A percentile compares a stretch with the other conserved stretches of the same genome.
phyloP scores from a whole-genome alignment of 768 basidiomycete genomes.

The Panaeolus cyanescens region DNA sequence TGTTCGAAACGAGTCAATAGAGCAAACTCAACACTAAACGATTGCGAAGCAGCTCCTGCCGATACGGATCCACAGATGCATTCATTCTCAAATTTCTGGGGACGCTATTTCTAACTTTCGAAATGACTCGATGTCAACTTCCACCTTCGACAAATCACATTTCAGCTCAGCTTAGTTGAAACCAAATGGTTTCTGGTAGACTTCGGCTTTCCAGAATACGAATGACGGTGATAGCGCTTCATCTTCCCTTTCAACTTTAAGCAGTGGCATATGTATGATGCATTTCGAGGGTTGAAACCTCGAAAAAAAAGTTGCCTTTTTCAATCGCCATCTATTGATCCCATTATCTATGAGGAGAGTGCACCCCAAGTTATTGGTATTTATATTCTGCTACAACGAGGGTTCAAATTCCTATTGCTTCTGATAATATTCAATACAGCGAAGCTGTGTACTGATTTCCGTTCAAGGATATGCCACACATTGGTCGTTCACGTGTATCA shows the following conservation, averaged over 20 bases:
- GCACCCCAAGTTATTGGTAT: not conserved
- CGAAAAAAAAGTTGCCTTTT: not conserved
- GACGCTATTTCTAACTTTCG: not conserved
- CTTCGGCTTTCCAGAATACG: not conserved
- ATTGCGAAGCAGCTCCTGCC: not conserved
- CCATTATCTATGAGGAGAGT: not conserved
- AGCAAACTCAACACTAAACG: not conserved
- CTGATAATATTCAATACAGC: not conserved
- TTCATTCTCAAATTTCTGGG: not conserved
- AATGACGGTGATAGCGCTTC: not conserved
- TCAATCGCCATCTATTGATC: not conserved
- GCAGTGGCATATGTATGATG: not conserved
- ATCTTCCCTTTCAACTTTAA: not conserved
- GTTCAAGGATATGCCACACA: not conserved
- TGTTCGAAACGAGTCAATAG: not conserved
- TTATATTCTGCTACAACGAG: not conserved
- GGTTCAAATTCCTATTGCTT: not conserved
- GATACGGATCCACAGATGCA: not conserved
- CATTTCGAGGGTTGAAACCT: not conserved
- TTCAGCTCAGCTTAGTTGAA: not conserved
- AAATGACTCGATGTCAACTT: not conserved
- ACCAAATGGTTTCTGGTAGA: not conserved
- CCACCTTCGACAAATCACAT: not conserved
- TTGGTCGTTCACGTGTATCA: not conserved
- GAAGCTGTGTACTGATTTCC: not conserved